Conservation (phyloP, 371 early-diverging fungal genomes). For the Mortierella polycephala region DNA sequence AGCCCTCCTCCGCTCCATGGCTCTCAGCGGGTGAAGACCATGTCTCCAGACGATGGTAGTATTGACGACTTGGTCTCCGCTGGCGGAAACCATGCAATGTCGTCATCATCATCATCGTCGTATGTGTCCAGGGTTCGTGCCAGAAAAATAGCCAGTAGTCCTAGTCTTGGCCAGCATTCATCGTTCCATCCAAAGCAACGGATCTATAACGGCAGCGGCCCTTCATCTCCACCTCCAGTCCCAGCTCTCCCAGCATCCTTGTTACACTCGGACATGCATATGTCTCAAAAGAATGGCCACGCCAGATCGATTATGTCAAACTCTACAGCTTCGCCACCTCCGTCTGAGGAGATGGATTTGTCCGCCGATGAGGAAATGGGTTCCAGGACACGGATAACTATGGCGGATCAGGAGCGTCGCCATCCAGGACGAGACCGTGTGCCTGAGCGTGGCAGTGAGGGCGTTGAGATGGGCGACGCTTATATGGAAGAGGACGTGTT, state of each 20-base stretch:
- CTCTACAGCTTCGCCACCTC: slow-evolving; percentile 7
- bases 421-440: too few relatives aligned
- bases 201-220: not conserved
- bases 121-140: slow-evolving; percentile 6
- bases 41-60: too few relatives aligned
- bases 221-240: slow-evolving; percentile 13
- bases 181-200: not conserved
- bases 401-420: not conserved
- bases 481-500: not conserved
- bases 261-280: not conserved
- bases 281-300: not conserved
- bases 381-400: not conserved
- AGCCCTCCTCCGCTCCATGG: slow-evolving; percentile 32
- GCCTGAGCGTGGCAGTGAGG: not conserved
- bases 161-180: slow-evolving; percentile 22
- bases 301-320: not conserved
- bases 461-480: not conserved
- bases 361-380: slow-evolving; percentile 9
- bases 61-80: too few relatives aligned
- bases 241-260: slow-evolving; percentile 1
- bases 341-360: slow-evolving; percentile 16
- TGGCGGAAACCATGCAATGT: too few relatives aligned
- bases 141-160: slow-evolving; percentile 43
- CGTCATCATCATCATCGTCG: not conserved
- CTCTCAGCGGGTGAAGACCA: too few relatives aligned